A percentile compares a stretch with the other conserved stretches of the same genome.
Evolutionary conservation across 768 basidiomycete species (phyloP).

Genomic region (Boletus tylopilopsis): DNA sequence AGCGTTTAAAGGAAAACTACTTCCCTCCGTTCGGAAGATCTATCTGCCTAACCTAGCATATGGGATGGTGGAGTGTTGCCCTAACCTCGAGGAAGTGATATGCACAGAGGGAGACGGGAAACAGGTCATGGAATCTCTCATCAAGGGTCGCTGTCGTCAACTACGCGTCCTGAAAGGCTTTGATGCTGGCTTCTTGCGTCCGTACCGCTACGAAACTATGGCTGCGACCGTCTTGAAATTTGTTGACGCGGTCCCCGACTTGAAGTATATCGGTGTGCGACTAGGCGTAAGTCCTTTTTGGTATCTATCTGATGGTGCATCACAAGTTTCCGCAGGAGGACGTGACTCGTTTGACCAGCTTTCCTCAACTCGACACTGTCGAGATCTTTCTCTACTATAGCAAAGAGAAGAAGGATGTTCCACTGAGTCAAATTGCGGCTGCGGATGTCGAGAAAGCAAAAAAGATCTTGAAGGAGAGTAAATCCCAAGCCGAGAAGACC

Average conservation of each 20-base stretch:
- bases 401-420: no score
- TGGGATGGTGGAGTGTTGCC: constrained; percentile 9
- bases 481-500: constrained; percentile 1
- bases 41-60: constrained; percentile 3
- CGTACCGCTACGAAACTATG: constrained; percentile 5
- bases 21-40: constrained; percentile 6
- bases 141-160: not conserved
- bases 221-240: not conserved
- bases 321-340: not conserved
- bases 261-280: not conserved
- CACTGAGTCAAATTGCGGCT: no score
- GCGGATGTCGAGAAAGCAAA: not conserved
- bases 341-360: not conserved
- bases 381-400: not conserved
- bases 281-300: not conserved
- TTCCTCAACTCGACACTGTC: constrained; percentile 3
- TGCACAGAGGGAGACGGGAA: constrained; percentile 5
- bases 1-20: constrained; percentile 3
- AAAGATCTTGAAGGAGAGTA: not conserved
- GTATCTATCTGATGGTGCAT: not conserved
- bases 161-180: constrained; percentile 3
- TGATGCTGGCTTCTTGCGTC: not conserved
- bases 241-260: constrained; percentile 3
- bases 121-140: constrained; percentile 1
- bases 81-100: constrained; percentile 7